Percentiles rank a stretch among this genome's conserved stretches.
Evolutionary conservation across 768 basidiomycete species (phyloP).

Genomic region (Amanita fuliginea): DNA sequence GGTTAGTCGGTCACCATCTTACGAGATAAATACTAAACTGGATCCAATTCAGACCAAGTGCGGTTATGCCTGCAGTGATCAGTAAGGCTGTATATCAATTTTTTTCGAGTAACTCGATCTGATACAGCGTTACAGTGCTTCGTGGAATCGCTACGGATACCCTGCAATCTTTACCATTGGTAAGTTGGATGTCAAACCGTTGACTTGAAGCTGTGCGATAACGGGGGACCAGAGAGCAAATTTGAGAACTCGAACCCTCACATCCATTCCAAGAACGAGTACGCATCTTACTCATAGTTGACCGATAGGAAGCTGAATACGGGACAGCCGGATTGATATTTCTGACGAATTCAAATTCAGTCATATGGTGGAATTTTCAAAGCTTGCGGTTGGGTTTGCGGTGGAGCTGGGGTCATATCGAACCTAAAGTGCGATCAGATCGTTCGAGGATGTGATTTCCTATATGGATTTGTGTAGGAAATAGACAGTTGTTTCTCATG

Average conservation of each 20-base stretch:
- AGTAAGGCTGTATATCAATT: constrained; percentile 34
- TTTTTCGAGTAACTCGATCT: constrained; percentile 17
- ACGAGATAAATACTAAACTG: constrained; percentile 7
- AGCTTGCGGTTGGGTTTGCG: constrained; percentile 70
- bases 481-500: background rate
- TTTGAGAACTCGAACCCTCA: constrained; percentile 74
- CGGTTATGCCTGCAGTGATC: constrained; percentile 92
- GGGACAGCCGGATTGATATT: constrained; percentile 64
- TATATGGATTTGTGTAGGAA: background rate
- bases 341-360: constrained; percentile 83
- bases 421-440: constrained; percentile 14
- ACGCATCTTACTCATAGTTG: constrained; percentile 19
- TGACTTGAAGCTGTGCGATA: constrained; percentile 9
- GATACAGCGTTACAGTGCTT: constrained; percentile 34
- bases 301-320: constrained; percentile 7
- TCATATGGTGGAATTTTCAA: constrained; percentile 86
- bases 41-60: constrained; percentile 55
- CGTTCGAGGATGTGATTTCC: background rate
- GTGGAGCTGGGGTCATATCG: constrained; percentile 58
- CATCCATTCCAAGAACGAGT: constrained; percentile 80
- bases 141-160: constrained; percentile 81
- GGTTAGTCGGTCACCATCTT: constrained; percentile 17
- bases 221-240: constrained; percentile 37
- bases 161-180: constrained; percentile 78
- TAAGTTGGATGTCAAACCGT: constrained; percentile 24